Evolutionary conservation across 1,284 basidiomycete genomes (phyloP).

Genomic region (Ustilago cynodontis): DNA sequence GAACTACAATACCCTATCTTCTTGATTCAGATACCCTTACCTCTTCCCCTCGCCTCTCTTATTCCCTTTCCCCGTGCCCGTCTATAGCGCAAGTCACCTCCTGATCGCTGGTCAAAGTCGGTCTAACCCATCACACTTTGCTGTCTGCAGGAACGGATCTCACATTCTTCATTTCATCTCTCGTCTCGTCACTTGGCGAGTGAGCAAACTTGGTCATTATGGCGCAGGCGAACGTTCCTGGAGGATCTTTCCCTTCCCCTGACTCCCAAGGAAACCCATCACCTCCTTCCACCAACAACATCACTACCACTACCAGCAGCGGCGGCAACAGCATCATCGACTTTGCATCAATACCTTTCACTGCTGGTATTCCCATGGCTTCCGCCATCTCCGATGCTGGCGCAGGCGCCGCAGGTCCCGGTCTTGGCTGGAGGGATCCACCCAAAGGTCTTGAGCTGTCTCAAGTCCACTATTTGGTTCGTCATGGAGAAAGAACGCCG

Average conservation of each 20-base stretch:
- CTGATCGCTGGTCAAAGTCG: neutral
- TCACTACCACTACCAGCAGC: neutral
- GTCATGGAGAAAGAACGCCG: slow-evolving; percentile 67
- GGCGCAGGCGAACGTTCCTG: neutral
- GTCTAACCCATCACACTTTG: neutral
- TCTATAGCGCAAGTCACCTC: neutral
- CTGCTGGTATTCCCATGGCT: slow-evolving; percentile 44
- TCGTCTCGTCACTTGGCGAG: neutral
- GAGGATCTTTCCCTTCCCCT: slow-evolving; percentile 10
- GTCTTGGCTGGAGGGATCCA: slow-evolving; percentile 59
- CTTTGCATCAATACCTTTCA: slow-evolving; percentile 25
- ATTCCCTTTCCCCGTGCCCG: neutral
- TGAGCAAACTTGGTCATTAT: slow-evolving; percentile 3
- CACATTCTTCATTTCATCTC: neutral
- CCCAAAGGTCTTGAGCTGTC: slow-evolving; percentile 54
- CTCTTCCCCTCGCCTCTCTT: neutral
- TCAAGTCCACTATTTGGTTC: slow-evolving; percentile 65
- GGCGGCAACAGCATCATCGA: neutral
- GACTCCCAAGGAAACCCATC: slow-evolving; percentile 6
- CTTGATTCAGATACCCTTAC: neutral
- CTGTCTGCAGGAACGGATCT: neutral
- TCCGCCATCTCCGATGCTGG: slow-evolving; percentile 40
- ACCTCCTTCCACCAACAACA: slow-evolving; percentile 5
- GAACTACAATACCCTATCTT: slow-evolving; percentile 5
- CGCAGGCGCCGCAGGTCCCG: slow-evolving; percentile 46